Percentiles rank a stretch among this genome's conserved stretches.
Evolutionary conservation across 352 stramenopile genomes (phyloP).

Genomic region (Pythium myriotylum): DNA sequence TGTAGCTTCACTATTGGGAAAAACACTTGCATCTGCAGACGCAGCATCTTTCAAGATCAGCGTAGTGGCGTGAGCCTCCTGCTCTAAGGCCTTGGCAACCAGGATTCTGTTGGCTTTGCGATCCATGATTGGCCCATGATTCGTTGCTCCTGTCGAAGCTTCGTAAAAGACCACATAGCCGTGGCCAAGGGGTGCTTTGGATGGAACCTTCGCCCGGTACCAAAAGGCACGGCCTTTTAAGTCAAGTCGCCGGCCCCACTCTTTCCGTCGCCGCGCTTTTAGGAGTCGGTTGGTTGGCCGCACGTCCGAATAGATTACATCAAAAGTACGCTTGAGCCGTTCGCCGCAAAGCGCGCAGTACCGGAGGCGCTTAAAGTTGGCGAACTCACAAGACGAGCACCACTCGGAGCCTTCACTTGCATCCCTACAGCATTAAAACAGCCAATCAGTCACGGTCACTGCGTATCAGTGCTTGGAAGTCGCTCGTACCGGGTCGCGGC

Average conservation of each 20-base stretch:
- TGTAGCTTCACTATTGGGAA: conserved; percentile 10
- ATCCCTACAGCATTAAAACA: conserved; percentile 28
- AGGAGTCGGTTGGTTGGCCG: conserved; percentile 8
- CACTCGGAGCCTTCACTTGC: conserved; percentile 32
- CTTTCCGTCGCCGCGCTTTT: conserved; percentile 22
- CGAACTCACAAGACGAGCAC: conserved; percentile 46
- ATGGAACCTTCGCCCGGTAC: conserved; percentile 28
- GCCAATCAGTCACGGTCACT: too few species aligned
- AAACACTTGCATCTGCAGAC: conserved; percentile 14
- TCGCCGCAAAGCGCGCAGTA: conserved; percentile 49
- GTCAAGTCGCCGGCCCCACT: conserved; percentile 35
- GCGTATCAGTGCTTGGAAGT: too few species aligned
- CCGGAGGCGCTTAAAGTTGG: conserved; percentile 44
- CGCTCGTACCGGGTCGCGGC: conserved; percentile 37
- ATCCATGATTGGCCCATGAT: too few species aligned
- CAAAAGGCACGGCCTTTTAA: conserved; percentile 24
- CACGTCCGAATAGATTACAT: conserved; percentile 22
- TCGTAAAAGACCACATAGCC: conserved; percentile 19
- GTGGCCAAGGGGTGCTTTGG: background rate
- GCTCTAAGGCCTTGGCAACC: conserved; percentile 1
- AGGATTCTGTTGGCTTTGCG: background rate
- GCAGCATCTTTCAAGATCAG: conserved; percentile 3
- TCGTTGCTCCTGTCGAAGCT: too few species aligned
- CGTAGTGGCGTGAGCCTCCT: background rate
- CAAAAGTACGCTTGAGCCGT: conserved; percentile 22